phyloP scores from a whole-genome alignment of 73 alveolate species.

The Tetrahymena borealis region DNA sequence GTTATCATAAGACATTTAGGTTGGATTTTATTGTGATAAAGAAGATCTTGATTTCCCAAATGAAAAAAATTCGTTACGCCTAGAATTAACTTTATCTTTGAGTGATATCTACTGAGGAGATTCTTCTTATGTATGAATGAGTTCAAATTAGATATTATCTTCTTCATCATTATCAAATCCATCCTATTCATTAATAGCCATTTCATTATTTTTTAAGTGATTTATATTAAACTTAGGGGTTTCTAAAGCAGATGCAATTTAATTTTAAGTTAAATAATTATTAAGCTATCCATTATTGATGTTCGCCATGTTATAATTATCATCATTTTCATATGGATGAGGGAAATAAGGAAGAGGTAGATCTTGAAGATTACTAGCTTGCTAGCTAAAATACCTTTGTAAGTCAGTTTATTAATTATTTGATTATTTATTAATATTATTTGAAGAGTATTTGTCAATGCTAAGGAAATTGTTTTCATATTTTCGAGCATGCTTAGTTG shows the following conservation, averaged over 20 bases:
- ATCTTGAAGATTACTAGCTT: not conserved
- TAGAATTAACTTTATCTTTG: not conserved
- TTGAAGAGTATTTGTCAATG: no score
- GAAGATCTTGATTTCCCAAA: not conserved
- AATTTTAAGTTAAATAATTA: not conserved
- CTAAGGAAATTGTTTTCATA: no score
- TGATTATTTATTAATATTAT: no score
- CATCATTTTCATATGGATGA: not conserved
- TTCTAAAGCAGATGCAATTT: not conserved
- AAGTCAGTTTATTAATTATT: not conserved
- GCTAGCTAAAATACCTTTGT: not conserved
- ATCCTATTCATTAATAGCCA: not conserved
- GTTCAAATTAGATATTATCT: not conserved
- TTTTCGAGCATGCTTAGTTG: no score
- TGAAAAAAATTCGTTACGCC: constrained; percentile 1
- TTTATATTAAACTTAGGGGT: not conserved
- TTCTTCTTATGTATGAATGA: not conserved
- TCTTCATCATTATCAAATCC: not conserved
- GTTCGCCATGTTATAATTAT: not conserved
- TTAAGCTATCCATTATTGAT: not conserved
- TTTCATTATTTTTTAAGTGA: not conserved
- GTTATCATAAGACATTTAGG: not conserved
- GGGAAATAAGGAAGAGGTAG: not conserved
- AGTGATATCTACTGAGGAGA: not conserved
- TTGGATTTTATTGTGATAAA: not conserved